Evolutionary conservation across 768 basidiomycete genomes (phyloP).

Genomic region (Pisolithus albus): DNA sequence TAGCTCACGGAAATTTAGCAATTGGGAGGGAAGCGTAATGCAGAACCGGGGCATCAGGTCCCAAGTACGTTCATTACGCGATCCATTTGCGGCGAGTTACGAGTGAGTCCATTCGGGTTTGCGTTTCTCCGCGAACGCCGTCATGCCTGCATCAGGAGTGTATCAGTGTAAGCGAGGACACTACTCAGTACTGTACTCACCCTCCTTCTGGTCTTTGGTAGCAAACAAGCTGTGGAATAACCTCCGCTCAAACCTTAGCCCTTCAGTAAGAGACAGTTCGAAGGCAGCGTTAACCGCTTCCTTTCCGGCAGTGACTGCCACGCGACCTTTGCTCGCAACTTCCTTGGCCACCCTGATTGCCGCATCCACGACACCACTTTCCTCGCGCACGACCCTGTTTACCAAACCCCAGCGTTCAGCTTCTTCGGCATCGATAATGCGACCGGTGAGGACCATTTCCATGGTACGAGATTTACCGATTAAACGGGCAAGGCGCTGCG

Average conservation of each 20-base stretch:
- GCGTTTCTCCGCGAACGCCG: constrained; percentile 90
- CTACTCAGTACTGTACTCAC: constrained; percentile 34
- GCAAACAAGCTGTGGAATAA: constrained; percentile 91
- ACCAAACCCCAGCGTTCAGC: constrained; percentile 87
- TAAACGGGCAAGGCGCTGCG: constrained; percentile 78
- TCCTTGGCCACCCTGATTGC: constrained; percentile 72
- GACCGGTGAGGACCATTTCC: constrained; percentile 90
- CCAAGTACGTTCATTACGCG: too few species aligned
- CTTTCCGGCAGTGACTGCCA: constrained; percentile 84
- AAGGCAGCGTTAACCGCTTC: constrained; percentile 94
- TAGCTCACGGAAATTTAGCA: too few species aligned
- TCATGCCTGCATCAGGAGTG: constrained; percentile 61
- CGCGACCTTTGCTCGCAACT: constrained; percentile 75
- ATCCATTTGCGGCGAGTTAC: constrained; percentile 3
- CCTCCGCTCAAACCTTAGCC: constrained; percentile 79
- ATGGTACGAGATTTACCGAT: constrained; percentile 92
- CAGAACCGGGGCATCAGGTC: too few species aligned
- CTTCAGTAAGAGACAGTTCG: constrained; percentile 75
- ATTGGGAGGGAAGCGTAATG: too few species aligned
- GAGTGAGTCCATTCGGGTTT: constrained; percentile 73
- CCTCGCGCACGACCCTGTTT: constrained; percentile 69
- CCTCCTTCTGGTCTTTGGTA: constrained; percentile 93
- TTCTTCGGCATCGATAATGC: constrained; percentile 71
- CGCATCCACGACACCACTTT: constrained; percentile 79
- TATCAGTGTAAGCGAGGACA: not conserved